Base-by-base conservation (phyloP, 108 stramenopile genomes). In the Pseudonitzschia multiseries region DNA sequence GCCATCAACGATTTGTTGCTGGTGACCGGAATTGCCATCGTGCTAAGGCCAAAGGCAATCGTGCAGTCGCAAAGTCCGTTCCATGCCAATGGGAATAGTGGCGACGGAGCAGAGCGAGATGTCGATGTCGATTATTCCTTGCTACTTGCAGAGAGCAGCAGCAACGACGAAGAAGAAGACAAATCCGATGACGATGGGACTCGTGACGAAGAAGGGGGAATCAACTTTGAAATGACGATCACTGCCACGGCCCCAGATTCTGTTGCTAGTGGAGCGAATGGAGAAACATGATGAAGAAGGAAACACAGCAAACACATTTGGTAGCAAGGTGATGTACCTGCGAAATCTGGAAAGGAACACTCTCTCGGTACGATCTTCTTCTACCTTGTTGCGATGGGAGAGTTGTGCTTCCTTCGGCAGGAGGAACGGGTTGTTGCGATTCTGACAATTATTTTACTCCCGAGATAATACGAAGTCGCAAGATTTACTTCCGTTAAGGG, bases 1-100 rank as follows among this genome's bases (percentile, higher is more conserved):
- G 31, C 41, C 31, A 42, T 65, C 33, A 65, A 65, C 36, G 64
- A 65, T 42, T 65, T 65, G 40, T 21, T 65, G 64, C 24, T 65
- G 64, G 33, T 65, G 40, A 31, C 64, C 40, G 64, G 64, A 18
- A 65, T 65, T 42, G 64, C 64, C 12, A 5, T 65, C 20, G 21
- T 65, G 18, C 24, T 65, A 8, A 0, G 64, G 9, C 64, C 64
- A 5, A 65, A 41, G 31, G 14, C 41, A 18, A 65, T 18, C 6
- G 36, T 14, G 57, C 24, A 59, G 8, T 6, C 36, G 36, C 36
- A 6, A 6, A 36, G 36, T 36, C 36, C 36, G 36, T 36, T 36
- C 36, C 4, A 36, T 6, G 36, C 36, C 36, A 6, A 6, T 6
- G 36, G 36, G 36, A 36, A 59, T 26, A 28, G 15, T 28, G 57